These are phyloP conservation scores for Monascus ruber DNA, from an alignment of 2,329 filamentous ascomycete species.

Conservation along the genomic window DNA sequence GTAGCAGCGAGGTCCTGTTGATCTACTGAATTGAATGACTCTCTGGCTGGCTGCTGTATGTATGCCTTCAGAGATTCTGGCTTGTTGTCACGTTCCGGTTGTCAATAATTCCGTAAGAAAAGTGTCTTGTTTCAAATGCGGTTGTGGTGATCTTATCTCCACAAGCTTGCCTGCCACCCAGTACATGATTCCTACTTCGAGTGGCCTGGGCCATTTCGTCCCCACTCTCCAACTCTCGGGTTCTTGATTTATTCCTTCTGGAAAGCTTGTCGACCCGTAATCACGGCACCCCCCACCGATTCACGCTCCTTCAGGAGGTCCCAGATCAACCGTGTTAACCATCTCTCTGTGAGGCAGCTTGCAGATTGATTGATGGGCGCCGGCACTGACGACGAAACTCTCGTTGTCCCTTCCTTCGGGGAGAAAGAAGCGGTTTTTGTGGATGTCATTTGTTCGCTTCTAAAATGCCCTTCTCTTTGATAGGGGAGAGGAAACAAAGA, in stretches of 20 bases:
- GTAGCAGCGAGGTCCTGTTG: conserved; percentile 45
- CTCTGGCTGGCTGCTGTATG: conserved; percentile 19
- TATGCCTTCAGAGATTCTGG: conserved; percentile 17
- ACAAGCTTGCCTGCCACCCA: conserved; percentile 27
- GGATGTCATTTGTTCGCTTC: conserved; percentile 88
- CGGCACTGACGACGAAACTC: conserved; percentile 29
- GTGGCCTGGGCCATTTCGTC: conserved; percentile 21
- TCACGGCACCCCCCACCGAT: conserved; percentile 43
- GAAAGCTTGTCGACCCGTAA: conserved; percentile 35
- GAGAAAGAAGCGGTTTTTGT: conserved; percentile 70
- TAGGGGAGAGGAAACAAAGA: conserved; percentile 81
- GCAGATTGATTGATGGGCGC: conserved; percentile 47
- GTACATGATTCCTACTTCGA: conserved; percentile 38
- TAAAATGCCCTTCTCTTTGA: conserved; percentile 51
- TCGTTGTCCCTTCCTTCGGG: conserved; percentile 23
- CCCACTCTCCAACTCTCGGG: conserved; percentile 29
- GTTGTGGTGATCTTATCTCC: too few relatives aligned
- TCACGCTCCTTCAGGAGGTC: conserved; percentile 36
- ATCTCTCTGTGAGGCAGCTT: conserved; percentile 45
- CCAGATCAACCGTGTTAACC: conserved; percentile 57
- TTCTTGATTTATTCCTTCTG: conserved; percentile 6
- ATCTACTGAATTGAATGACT: conserved; percentile 29
- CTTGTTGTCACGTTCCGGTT: conserved; percentile 28
- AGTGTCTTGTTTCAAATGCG: conserved; percentile 6
- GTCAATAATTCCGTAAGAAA: conserved; percentile 11